Evolutionary conservation across 148 eudicot species (phyloP), one percentile per base, ranked within the genome.

Genomic region (Amaranthus hypochondriacus): DNA sequence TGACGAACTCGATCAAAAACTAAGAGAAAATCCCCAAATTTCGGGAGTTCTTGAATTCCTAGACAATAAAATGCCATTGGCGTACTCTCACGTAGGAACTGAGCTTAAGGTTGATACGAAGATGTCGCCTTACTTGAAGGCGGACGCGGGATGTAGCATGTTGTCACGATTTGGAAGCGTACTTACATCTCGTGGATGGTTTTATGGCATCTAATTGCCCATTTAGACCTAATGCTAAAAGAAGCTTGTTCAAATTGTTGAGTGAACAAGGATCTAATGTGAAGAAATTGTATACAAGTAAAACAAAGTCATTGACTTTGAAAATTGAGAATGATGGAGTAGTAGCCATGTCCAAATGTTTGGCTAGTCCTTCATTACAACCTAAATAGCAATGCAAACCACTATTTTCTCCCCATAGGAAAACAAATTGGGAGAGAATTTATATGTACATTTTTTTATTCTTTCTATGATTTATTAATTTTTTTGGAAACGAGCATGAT

Each of bases 121-220:
- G 73, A 85, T 77, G 90, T 92, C 98, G 4, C 98, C 98, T 3
- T 92, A 79, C 48, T 61, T 92, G 74, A 92, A 81, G 43, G 90
- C 96, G 0, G 71, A 92, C 5, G 98, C 98, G 0, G 0, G 98
- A 92, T n/a, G 89, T 90, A 0, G 93, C 90, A 12, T 92, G 98
- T 60, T 90, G 96, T 69, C 98, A 92, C 87, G 98, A 92, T 74
- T 77, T 92, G 82, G 98, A 92, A 77, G 96, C 98, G 0, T 92
- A 92, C 59, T 62, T 92, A 58, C 98, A 92, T 58, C 72, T 92
- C 71, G 96, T 92, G 48, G 98, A 92, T 43, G 98, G 98, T 21
- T 92, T 77, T 62, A 9, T 83, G 64, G 85, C 87, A 2, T 84
- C 92, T 0, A 81, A 89, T 76, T 76, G 87, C 48, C 93, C 98